These are phyloP conservation scores for Zymoseptoria tritici DNA, from an alignment of 2,329 filamentous ascomycete species.

Conservation along the genomic window DNA sequence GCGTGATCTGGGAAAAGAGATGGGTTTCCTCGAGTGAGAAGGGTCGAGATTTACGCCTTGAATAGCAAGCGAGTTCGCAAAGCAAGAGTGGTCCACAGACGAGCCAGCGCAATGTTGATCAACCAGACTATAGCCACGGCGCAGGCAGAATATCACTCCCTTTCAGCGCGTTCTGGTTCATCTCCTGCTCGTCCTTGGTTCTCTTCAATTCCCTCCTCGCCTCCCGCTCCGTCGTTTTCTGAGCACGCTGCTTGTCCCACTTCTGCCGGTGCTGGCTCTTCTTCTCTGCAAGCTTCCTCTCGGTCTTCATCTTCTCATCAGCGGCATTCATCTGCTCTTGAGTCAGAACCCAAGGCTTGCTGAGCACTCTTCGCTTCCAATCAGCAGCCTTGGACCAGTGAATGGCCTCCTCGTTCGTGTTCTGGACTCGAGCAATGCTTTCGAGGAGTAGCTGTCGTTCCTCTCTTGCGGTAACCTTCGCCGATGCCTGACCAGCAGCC, in stretches of 20 bases:
- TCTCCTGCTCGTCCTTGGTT: conserved; percentile 35
- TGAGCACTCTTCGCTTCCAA: conserved; percentile 45
- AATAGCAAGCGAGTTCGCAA: no score
- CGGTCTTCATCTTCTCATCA: conserved; percentile 29
- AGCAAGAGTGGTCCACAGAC: no score
- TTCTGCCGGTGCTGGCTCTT: conserved; percentile 29
- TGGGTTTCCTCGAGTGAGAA: no score
- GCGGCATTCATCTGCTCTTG: conserved; percentile 38
- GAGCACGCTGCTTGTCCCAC: conserved; percentile 30
- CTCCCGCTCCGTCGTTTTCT: conserved; percentile 25
- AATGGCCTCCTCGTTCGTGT: conserved; percentile 48
- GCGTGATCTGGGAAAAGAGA: no score
- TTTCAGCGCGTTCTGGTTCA: conserved; percentile 35
- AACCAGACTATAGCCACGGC: conserved; percentile 13
- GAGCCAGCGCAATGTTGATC: no score
- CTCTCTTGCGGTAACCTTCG: conserved; percentile 45
- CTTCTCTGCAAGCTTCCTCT: conserved; percentile 28
- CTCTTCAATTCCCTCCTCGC: conserved; percentile 33
- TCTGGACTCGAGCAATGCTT: conserved; percentile 41
- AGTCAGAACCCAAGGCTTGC: conserved; percentile 46
- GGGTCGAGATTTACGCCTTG: no score
- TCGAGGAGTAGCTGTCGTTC: conserved; percentile 49
- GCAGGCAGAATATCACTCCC: conserved; percentile 18
- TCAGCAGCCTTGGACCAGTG: conserved; percentile 46
- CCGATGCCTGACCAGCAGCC: conserved; percentile 49